Base-by-base conservation (phyloP, 345 rosid genomes). In the Hirschfeldia incana region DNA sequence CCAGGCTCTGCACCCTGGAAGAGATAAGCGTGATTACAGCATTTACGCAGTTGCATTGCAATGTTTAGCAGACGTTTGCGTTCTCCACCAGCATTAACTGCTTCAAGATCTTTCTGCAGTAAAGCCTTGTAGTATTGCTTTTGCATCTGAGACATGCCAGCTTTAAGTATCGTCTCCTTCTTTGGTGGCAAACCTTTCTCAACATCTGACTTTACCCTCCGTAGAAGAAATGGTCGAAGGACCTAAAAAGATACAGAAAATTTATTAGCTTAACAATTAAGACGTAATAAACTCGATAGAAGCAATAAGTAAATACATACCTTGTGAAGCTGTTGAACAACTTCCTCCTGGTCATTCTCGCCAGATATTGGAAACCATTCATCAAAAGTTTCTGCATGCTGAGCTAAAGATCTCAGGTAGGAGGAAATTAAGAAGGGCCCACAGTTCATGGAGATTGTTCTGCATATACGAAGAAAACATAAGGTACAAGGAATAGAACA, bases 1-100 rank as follows among this genome's bases (percentile, higher is more conserved):
- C 99, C 99, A 44, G 98, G 99, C 81, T 96, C 99, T 66, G 98
- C 99, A 39, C 99, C 99, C 90, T 96, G 99, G 86, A 93, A 93
- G 78, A 96, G 97, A 84, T 96, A 96, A 34, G 99, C 98, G 82
- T 96, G 98, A 85, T 93, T 96, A 80, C 99, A 93, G 85, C 97
- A 93, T 76, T 96, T 96, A 67, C 99, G 98, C 71, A 96, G 80
- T 87, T 96, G 98, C 99, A 93, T 96, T 67, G 98, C 99, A 81
- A 92, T 93, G 84, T 96, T 96, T 76, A 96, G 73, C 67, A 96
- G 90, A 64, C 99, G 98, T 81, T 93, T 96, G 21, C 99, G 97
- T 83, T 96, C 99, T 78, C 99, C 99, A 82, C 99, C 99, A 79
- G 99, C 99, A 87, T 93, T 96, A 67, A 96, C 94, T 59, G 93